Conservation (phyloP, 108 stramenopile genomes). For the Fistulifera solaris region DNA sequence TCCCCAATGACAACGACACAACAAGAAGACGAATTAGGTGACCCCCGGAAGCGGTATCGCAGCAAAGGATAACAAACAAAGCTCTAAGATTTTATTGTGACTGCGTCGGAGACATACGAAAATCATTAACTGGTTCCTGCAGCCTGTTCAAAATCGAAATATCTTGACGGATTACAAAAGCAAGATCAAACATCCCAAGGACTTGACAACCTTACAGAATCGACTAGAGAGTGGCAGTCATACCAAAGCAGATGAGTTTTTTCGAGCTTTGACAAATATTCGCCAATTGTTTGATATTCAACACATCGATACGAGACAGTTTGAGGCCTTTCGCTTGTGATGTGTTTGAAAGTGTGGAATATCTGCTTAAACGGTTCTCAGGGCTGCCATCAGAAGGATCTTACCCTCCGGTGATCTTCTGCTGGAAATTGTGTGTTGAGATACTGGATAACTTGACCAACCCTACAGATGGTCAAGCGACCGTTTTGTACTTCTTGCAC, state of each 20-base stretch:
- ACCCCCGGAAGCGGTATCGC: too few species aligned
- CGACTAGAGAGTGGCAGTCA: slow-evolving; percentile 69
- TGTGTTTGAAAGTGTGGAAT: slow-evolving; percentile 38
- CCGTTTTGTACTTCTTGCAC: slow-evolving; percentile 67
- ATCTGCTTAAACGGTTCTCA: slow-evolving; percentile 47
- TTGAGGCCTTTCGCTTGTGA: slow-evolving; percentile 58
- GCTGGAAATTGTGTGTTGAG: slow-evolving; percentile 67
- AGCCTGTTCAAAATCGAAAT: slow-evolving; percentile 64
- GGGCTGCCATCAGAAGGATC: neutral
- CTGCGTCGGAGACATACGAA: slow-evolving; percentile 51
- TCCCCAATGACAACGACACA: too few species aligned
- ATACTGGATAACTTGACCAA: slow-evolving; percentile 59
- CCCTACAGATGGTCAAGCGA: slow-evolving; percentile 53
- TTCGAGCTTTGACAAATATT: slow-evolving; percentile 66
- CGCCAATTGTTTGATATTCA: slow-evolving; percentile 77
- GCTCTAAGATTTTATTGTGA: slow-evolving; percentile 44
- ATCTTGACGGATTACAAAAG: slow-evolving; percentile 67
- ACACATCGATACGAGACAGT: slow-evolving; percentile 48
- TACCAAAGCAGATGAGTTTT: slow-evolving; percentile 46
- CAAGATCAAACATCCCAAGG: slow-evolving; percentile 70
- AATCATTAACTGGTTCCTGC: slow-evolving; percentile 43
- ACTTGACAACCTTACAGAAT: slow-evolving; percentile 55
- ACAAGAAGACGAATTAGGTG: too few species aligned
- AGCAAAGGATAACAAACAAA: too few species aligned
- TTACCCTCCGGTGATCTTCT: slow-evolving; percentile 63